These are phyloP conservation scores for Populus deltoides DNA, from an alignment of 345 rosid genomes.

Conservation along the genomic window DNA sequence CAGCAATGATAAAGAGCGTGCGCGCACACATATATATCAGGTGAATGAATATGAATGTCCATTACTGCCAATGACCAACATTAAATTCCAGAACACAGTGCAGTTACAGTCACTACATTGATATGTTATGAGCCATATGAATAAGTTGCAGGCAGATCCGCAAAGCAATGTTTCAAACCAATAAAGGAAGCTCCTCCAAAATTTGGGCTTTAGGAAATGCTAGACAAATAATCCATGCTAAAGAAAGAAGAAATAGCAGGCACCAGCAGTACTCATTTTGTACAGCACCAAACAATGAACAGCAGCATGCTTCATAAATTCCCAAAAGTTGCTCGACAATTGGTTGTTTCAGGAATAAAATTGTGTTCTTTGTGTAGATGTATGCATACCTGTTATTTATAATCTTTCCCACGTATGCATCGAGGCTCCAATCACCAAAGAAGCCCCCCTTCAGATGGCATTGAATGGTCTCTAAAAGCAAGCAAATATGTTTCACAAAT, in stretches of 20 bases:
- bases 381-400: slow-evolving; percentile 59
- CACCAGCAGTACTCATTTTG: background rate
- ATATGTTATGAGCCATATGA: background rate
- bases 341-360: background rate
- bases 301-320: background rate
- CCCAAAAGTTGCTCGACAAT: background rate
- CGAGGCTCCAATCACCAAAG: slow-evolving; percentile 93
- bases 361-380: background rate
- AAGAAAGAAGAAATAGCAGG: background rate
- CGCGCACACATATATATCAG: too few species aligned
- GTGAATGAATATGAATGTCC: background rate
- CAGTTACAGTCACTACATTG: background rate
- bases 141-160: background rate
- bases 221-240: background rate
- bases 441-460: slow-evolving; percentile 82
- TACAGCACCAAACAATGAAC: background rate
- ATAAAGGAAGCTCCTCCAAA: background rate
- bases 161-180: background rate
- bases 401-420: slow-evolving; percentile 66
- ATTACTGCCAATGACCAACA: too few species aligned
- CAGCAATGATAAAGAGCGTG: background rate
- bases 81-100: background rate
- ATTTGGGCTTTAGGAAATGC: background rate
- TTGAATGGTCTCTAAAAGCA: slow-evolving; percentile 65
- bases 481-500: slow-evolving; percentile 78